These are phyloP conservation scores for Ascodesmis nigricans DNA, from an alignment of 495 filamentous ascomycete genomes.

Conservation along the genomic window DNA sequence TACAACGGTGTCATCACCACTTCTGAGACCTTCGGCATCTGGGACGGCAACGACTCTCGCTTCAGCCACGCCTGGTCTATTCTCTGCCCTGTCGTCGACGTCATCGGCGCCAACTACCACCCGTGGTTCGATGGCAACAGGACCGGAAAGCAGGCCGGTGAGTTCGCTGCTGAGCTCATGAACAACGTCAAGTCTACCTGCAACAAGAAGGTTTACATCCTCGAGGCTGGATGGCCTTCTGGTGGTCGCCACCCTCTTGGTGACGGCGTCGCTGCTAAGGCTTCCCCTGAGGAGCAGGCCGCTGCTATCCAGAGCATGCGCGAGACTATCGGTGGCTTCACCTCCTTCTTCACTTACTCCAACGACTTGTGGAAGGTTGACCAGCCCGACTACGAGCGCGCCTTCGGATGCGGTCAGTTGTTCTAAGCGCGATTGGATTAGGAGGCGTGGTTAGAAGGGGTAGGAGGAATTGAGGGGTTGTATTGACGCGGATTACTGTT, in stretches of 20 bases:
- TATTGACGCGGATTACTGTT: too few species aligned
- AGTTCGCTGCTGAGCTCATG: conserved; percentile 47
- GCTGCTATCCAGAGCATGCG: conserved; percentile 46
- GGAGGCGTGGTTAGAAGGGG: conserved; percentile 1
- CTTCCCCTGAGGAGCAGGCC: conserved; percentile 43
- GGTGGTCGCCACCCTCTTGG: conserved; percentile 47
- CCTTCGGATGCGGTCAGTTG: conserved; percentile 43
- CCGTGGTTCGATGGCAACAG: conserved; percentile 71
- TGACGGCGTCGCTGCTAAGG: conserved; percentile 46
- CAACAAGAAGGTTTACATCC: conserved; percentile 45
- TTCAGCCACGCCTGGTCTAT: conserved; percentile 25
- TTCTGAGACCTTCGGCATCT: conserved; percentile 53
- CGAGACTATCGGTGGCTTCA: conserved; percentile 31
- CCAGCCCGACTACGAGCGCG: conserved; percentile 49
- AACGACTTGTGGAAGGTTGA: conserved; percentile 73
- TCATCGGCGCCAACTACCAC: conserved; percentile 67
- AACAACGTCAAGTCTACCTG: conserved; percentile 42
- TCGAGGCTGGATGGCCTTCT: conserved; percentile 85
- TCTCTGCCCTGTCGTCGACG: conserved; percentile 54
- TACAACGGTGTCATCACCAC: conserved; percentile 63
- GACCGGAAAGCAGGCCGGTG: conserved; percentile 40
- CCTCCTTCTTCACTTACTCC: conserved; percentile 57
- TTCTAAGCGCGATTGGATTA: too few species aligned
- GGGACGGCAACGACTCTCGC: conserved; percentile 44
- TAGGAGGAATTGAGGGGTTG: neutral